Evolutionary conservation across 441 rosid genomes (phyloP).

Genomic region (Metrosideros polymorpha): DNA sequence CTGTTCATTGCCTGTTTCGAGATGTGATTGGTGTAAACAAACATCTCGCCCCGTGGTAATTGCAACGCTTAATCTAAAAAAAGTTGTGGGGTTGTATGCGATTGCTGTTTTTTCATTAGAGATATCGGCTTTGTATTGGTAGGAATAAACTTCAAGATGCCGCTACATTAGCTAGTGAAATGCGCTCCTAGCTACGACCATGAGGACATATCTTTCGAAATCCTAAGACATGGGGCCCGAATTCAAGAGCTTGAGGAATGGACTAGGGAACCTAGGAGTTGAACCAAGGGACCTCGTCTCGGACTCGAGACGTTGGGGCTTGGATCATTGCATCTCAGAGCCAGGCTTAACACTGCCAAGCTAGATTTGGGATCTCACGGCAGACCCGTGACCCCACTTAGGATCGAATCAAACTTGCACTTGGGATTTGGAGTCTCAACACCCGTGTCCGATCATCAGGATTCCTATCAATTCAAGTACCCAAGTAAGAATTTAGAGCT

Average conservation of each 20-base stretch:
- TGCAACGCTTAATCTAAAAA: background rate
- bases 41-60: background rate
- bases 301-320: background rate
- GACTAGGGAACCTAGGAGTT: background rate
- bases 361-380: no score
- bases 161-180: background rate
- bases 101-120: background rate
- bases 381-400: no score
- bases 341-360: background rate
- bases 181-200: background rate
- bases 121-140: background rate
- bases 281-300: background rate
- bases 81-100: background rate
- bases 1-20: background rate
- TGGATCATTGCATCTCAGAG: background rate
- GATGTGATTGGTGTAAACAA: background rate
- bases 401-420: background rate
- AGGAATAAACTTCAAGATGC: background rate
- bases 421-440: background rate
- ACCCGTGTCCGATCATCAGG: background rate
- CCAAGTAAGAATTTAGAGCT: background rate
- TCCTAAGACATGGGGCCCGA: background rate
- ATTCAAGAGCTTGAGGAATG: background rate
- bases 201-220: no score
- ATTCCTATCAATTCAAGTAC: background rate